Conservation (phyloP, 2,329 filamentous ascomycete genomes). For the Aspergillus pseudonomiae region DNA sequence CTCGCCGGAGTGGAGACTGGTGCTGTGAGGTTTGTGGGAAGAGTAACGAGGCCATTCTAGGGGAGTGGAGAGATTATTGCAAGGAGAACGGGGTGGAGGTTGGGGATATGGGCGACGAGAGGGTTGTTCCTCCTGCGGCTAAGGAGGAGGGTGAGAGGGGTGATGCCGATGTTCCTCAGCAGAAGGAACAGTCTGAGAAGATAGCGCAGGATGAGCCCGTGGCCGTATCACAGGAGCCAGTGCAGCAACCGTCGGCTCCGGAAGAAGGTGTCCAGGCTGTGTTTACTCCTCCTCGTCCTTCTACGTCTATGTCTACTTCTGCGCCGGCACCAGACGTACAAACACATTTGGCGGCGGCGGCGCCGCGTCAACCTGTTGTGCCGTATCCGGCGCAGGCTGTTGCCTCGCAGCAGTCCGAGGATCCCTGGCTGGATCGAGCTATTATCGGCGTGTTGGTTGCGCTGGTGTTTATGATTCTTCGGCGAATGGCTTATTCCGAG, state of each 20-base stretch:
- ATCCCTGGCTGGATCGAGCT: conserved; percentile 77
- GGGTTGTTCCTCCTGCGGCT: conserved; percentile 34
- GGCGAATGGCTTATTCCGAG: conserved; percentile 43
- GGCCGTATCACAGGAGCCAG: not conserved
- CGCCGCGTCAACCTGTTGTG: conserved; percentile 1
- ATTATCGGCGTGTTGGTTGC: conserved; percentile 74
- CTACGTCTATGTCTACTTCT: conserved; percentile 8
- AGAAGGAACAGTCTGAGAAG: conserved; percentile 1
- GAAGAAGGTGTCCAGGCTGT: not conserved
- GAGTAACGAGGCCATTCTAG: conserved; percentile 69
- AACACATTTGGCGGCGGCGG: not conserved
- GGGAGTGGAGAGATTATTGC: conserved; percentile 66
- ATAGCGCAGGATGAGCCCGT: not conserved
- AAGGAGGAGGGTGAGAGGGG: conserved; percentile 20
- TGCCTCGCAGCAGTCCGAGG: conserved; percentile 44
- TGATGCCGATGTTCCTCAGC: not conserved
- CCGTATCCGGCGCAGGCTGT: not conserved
- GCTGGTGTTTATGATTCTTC: conserved; percentile 69
- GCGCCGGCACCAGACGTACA: not conserved
- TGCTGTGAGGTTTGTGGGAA: conserved; percentile 69
- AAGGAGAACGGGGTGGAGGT: conserved; percentile 33
- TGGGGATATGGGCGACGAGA: conserved; percentile 52
- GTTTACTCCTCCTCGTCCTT: not conserved
- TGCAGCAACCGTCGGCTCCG: not conserved
- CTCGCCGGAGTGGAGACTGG: conserved; percentile 67